A percentile compares a stretch with the other conserved stretches of the same genome.
These are phyloP conservation scores for Kodamaea sp. DNA, from an alignment of 1,139 yeast species.

Conservation along the genomic window DNA sequence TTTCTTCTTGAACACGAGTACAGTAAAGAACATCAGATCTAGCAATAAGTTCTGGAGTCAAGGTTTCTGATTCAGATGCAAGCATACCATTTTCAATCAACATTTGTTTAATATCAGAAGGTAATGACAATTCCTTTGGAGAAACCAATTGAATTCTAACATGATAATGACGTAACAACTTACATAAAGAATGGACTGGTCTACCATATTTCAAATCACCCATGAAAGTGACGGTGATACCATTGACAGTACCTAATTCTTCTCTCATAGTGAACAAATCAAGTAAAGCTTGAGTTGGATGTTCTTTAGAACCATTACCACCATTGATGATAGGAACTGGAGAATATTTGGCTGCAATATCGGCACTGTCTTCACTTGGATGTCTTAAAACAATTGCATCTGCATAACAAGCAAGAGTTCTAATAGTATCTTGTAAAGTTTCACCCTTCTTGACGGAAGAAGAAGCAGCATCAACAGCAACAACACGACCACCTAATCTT, in stretches of 20 bases:
- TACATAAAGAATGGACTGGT: constrained; percentile 95
- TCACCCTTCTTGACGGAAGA: constrained; percentile 98
- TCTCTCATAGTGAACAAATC: constrained; percentile 98
- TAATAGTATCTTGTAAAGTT: constrained; percentile 92
- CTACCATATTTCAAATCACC: constrained; percentile 98
- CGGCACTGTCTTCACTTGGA: constrained; percentile 88
- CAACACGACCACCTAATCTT: constrained; percentile 97
- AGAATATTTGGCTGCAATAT: constrained; percentile 91
- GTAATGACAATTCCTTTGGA: constrained; percentile 84
- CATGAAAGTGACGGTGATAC: constrained; percentile 96
- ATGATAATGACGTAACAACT: constrained; percentile 85
- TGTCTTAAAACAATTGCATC: constrained; percentile 98
- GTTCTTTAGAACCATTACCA: constrained; percentile 97
- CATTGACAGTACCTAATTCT: constrained; percentile 97
- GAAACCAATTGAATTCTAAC: constrained; percentile 90
- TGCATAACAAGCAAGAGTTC: constrained; percentile 91
- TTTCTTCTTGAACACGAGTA: constrained; percentile 97
- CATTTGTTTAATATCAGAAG: constrained; percentile 65
- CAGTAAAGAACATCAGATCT: constrained; percentile 94
- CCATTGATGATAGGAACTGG: constrained; percentile 97
- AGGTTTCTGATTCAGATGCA: constrained; percentile 65
- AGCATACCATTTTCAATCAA: constrained; percentile 65
- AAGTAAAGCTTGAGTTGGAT: constrained; percentile 97
- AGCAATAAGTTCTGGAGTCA: constrained; percentile 81
- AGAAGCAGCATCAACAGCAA: constrained; percentile 75